phyloP scores from a whole-genome alignment of 257 asterid genomes.

The Gentiana macrophylla region DNA sequence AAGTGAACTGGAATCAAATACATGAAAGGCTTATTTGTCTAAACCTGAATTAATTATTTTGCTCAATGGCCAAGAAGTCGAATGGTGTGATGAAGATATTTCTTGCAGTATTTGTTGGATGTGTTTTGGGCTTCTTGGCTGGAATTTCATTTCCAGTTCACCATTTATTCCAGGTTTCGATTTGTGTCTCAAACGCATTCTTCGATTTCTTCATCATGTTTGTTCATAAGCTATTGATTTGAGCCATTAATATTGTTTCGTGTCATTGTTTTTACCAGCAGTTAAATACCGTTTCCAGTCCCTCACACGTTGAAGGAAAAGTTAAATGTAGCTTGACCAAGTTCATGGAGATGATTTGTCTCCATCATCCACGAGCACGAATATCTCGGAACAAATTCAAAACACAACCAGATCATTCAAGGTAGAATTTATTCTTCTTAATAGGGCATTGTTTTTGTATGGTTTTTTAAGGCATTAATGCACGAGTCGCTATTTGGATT shows the following conservation, averaged over 20 bases:
- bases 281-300: constrained; percentile 41
- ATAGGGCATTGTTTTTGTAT: neutral
- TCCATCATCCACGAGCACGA: constrained; percentile 2
- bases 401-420: constrained; percentile 31
- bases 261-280: constrained; percentile 23
- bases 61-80: constrained; percentile 20
- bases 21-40: too few species aligned
- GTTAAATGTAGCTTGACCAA: constrained; percentile 18
- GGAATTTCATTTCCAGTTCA: constrained; percentile 53
- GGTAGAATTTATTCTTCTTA: constrained; percentile 29
- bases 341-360: constrained; percentile 6
- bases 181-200: neutral
- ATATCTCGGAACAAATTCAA: constrained; percentile 18
- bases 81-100: constrained; percentile 44
- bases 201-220: constrained; percentile 3
- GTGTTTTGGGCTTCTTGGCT: constrained; percentile 49
- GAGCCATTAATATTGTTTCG: neutral
- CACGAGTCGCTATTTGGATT: too few species aligned
- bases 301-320: constrained; percentile 19
- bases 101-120: constrained; percentile 39
- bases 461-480: too few species aligned
- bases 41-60: neutral
- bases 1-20: too few species aligned
- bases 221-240: neutral
- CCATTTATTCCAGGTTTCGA: constrained; percentile 44